Conservation (phyloP, 2,329 filamentous ascomycete species). For the Zymoseptoria brevis region DNA sequence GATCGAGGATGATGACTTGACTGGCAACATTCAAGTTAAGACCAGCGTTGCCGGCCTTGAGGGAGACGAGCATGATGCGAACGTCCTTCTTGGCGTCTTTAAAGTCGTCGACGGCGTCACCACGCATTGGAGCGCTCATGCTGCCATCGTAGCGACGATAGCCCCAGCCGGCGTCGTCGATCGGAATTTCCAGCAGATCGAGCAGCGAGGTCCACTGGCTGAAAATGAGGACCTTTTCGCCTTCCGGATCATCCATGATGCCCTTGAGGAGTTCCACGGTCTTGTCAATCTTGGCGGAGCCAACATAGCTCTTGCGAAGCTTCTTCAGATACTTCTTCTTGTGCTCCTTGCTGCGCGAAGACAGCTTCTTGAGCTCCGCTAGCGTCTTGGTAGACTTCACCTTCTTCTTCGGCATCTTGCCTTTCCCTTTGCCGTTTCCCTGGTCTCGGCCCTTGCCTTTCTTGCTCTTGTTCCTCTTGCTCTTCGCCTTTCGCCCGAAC, state of each 20-base stretch:
- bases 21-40: conserved; percentile 78
- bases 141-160: conserved; percentile 69
- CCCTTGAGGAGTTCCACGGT: conserved; percentile 55
- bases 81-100: conserved; percentile 51
- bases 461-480: conserved; percentile 11
- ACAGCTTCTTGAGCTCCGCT: conserved; percentile 60
- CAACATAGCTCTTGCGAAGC: conserved; percentile 59
- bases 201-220: conserved; percentile 73
- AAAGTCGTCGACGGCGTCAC: conserved; percentile 60
- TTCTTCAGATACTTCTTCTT: conserved; percentile 63
- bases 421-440: conserved; percentile 37
- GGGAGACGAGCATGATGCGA: conserved; percentile 64
- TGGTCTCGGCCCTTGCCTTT: conserved; percentile 29
- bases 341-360: conserved; percentile 54
- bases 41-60: conserved; percentile 76
- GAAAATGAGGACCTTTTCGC: conserved; percentile 74
- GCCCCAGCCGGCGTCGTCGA: conserved; percentile 49
- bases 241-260: conserved; percentile 40
- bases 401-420: conserved; percentile 30
- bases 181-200: conserved; percentile 67
- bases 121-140: conserved; percentile 60
- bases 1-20: conserved; percentile 83
- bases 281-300: conserved; percentile 68
- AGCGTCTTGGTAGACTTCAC: conserved; percentile 41
- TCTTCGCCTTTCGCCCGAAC: conserved; percentile 7